Evolutionary conservation across 176 grass and related monocot species (phyloP).

Genomic region (Rhynchospora breviuscula): DNA sequence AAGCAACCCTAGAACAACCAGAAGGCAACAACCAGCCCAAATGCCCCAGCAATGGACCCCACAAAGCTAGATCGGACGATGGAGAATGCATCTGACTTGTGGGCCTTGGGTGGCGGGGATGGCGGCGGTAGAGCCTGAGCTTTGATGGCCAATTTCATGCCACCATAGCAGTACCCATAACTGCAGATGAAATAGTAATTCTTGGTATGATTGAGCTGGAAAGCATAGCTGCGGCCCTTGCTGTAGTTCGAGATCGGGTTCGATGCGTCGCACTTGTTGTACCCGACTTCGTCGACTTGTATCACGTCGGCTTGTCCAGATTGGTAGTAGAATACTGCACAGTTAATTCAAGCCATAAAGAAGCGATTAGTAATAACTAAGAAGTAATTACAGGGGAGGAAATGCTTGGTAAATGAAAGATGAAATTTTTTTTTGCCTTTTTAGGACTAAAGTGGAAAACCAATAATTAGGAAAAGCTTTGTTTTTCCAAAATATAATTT

Average conservation of each 20-base stretch:
- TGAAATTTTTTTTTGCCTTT: neutral
- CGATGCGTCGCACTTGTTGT: slow-evolving; percentile 81
- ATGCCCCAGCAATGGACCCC: neutral
- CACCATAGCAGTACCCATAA: slow-evolving; percentile 83
- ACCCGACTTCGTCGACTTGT: slow-evolving; percentile 72
- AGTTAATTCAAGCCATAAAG: neutral
- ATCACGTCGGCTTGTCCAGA: slow-evolving; percentile 84
- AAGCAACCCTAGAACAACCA: slow-evolving; percentile 11
- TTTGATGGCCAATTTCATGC: slow-evolving; percentile 77
- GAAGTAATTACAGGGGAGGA: neutral
- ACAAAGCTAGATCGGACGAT: slow-evolving; percentile 24
- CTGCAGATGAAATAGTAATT: slow-evolving; percentile 98
- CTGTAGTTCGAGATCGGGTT: slow-evolving; percentile 93
- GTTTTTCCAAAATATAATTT: neutral
- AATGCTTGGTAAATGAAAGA: neutral
- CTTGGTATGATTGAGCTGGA: slow-evolving; percentile 92
- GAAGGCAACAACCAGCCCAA: slow-evolving; percentile 10
- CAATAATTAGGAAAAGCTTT: neutral
- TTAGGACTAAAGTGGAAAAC: neutral
- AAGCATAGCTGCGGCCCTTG: slow-evolving; percentile 88
- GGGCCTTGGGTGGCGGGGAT: neutral
- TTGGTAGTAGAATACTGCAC: slow-evolving; percentile 97
- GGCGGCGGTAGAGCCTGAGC: slow-evolving; percentile 58
- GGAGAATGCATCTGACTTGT: slow-evolving; percentile 18
- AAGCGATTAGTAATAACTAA: neutral